Conservation (phyloP, 2,329 filamentous ascomycete species). For the Alternaria solani region DNA sequence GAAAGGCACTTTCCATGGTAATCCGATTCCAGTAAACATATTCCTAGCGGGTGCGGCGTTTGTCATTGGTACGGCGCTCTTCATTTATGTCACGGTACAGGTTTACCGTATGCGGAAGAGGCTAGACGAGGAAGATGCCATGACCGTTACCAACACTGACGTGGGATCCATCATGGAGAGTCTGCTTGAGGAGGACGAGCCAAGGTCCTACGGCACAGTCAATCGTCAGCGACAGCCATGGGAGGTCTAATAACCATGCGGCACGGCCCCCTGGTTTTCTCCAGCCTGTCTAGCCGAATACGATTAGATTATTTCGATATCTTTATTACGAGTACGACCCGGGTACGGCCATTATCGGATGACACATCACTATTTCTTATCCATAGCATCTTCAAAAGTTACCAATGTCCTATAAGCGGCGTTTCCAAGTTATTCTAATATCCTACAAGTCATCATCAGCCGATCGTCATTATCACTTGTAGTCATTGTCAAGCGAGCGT, state of each 20-base stretch:
- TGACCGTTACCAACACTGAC: conserved; percentile 73
- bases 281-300: not conserved
- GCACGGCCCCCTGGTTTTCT: not conserved
- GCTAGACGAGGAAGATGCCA: conserved; percentile 49
- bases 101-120: conserved; percentile 42
- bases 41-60: conserved; percentile 69
- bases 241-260: conserved; percentile 12
- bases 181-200: conserved; percentile 48
- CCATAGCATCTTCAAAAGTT: not conserved
- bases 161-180: conserved; percentile 67
- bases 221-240: conserved; percentile 24
- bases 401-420: not conserved
- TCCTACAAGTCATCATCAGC: not conserved
- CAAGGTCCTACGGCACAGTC: conserved; percentile 37
- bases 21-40: conserved; percentile 80
- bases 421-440: not conserved
- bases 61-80: conserved; percentile 68
- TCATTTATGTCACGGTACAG: conserved; percentile 53
- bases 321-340: conserved; percentile 2
- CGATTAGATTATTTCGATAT: not conserved
- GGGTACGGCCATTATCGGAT: not conserved
- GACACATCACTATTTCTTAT: not conserved
- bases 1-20: conserved; percentile 71
- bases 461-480: not conserved
- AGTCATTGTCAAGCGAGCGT: conserved; percentile 3